phyloP scores from a whole-genome alignment of 23 red algal genomes.

The Gracilariopsis chorda region DNA sequence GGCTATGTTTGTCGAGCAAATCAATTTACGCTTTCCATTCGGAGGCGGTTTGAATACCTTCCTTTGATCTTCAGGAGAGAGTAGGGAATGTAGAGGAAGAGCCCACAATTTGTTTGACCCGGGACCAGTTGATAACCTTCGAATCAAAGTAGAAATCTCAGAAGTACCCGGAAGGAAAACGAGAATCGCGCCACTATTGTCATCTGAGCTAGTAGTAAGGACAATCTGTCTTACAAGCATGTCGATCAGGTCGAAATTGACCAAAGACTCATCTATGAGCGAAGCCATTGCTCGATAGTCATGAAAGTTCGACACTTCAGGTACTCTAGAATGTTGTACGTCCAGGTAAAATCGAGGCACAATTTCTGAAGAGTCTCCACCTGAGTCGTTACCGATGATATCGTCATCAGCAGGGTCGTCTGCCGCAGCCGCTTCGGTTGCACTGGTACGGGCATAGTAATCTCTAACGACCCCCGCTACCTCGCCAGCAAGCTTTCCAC shows the following conservation, averaged over 20 bases:
- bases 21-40: conserved; percentile 80
- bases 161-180: conserved; percentile 92
- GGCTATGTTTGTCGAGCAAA: conserved; percentile 95
- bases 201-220: neutral
- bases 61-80: conserved; percentile 76
- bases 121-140: conserved; percentile 21
- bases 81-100: conserved; percentile 77
- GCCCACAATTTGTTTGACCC: conserved; percentile 32
- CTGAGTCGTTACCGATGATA: neutral
- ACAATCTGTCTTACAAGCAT: conserved; percentile 54
- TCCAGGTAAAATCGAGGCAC: neutral
- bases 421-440: conserved; percentile 6
- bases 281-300: neutral
- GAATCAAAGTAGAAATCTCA: conserved; percentile 69
- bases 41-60: conserved; percentile 64
- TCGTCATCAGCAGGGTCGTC: conserved; percentile 15
- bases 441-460: neutral
- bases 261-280: conserved; percentile 45
- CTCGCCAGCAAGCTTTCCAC: neutral
- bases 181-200: conserved; percentile 75
- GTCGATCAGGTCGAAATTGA: conserved; percentile 80
- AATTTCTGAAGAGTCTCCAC: neutral
- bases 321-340: too few relatives aligned
- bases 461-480: neutral
- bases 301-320: neutral